Percentiles rank a stretch among this genome's conserved stretches.
Evolutionary conservation across 2,329 filamentous ascomycete genomes (phyloP).

Genomic region (Paecilomyces sp.): DNA sequence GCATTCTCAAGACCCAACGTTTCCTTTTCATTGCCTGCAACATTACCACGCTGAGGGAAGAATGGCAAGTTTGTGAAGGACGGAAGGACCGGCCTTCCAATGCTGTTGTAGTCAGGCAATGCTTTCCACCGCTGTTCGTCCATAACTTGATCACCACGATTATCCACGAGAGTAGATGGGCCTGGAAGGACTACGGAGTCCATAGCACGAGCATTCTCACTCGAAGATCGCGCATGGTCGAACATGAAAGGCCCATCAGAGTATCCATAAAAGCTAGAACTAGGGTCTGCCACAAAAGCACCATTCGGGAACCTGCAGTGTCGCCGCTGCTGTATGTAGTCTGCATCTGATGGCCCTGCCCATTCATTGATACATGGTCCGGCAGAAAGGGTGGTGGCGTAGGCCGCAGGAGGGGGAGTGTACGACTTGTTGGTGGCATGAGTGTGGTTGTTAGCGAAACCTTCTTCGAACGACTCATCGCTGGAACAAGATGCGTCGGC

Average conservation of each 20-base stretch:
- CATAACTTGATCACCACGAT: neutral
- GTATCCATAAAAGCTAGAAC: conserved; percentile 1
- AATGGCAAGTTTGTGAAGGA: neutral
- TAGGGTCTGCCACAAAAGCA: neutral
- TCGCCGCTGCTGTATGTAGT: neutral
- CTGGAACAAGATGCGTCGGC: neutral
- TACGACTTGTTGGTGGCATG: neutral
- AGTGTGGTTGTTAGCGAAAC: neutral
- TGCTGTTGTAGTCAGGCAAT: neutral
- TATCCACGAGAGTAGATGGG: neutral
- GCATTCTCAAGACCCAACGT: neutral
- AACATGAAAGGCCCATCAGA: conserved; percentile 2
- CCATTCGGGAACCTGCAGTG: neutral
- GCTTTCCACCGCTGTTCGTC: neutral
- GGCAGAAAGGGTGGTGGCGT: neutral
- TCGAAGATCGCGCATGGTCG: neutral
- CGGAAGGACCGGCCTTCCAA: neutral
- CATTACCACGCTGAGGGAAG: neutral
- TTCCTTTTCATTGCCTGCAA: neutral
- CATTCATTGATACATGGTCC: conserved; percentile 1
- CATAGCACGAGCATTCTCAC: neutral
- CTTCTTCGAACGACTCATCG: neutral
- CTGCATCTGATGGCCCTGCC: neutral
- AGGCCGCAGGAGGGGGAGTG: conserved; percentile 3
- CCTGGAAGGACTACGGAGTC: neutral